These are phyloP conservation scores for Berberis vulgaris DNA, from an alignment of 164 flowering plant genomes.

Conservation along the genomic window DNA sequence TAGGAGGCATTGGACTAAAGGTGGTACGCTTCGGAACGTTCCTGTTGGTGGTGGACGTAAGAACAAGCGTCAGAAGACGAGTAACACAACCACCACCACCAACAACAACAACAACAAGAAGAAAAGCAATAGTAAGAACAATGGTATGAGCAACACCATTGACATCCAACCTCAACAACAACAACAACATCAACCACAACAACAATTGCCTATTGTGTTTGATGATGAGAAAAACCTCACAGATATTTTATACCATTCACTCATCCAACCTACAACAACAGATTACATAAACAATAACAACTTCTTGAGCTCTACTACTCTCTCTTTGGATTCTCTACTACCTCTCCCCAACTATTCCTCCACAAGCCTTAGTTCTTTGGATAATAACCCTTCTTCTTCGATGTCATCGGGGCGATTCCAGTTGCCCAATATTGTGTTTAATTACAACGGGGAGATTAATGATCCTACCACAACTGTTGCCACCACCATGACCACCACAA, in stretches of 20 bases:
- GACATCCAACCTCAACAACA: conserved; percentile 8
- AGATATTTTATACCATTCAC: conserved; percentile 15
- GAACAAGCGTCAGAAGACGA: conserved; percentile 47
- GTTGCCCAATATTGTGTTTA: conserved; percentile 17
- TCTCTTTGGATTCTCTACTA: conserved; percentile 11
- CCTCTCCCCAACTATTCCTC: conserved; percentile 18
- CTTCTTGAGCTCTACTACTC: conserved; percentile 8
- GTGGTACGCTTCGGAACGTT: conserved; percentile 71
- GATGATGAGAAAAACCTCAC: conserved; percentile 24
- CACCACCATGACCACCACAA: not conserved
- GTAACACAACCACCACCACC: conserved; percentile 3
- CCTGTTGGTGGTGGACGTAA: conserved; percentile 81
- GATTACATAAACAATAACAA: conserved; percentile 6
- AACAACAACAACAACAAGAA: conserved; percentile 11
- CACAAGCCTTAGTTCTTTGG: conserved; percentile 2
- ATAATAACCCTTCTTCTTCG: not conserved
- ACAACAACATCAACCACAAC: not conserved
- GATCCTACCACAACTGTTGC: not conserved
- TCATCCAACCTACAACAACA: conserved; percentile 16
- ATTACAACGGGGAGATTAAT: conserved; percentile 9
- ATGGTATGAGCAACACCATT: conserved; percentile 1
- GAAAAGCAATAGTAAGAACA: not conserved
- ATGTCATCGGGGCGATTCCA: conserved; percentile 9
- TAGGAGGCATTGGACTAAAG: conserved; percentile 82
- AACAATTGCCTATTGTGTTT: conserved; percentile 6